Base-by-base conservation (phyloP, 2,329 filamentous ascomycete genomes). In the Phialemonium atrogriseum region DNA sequence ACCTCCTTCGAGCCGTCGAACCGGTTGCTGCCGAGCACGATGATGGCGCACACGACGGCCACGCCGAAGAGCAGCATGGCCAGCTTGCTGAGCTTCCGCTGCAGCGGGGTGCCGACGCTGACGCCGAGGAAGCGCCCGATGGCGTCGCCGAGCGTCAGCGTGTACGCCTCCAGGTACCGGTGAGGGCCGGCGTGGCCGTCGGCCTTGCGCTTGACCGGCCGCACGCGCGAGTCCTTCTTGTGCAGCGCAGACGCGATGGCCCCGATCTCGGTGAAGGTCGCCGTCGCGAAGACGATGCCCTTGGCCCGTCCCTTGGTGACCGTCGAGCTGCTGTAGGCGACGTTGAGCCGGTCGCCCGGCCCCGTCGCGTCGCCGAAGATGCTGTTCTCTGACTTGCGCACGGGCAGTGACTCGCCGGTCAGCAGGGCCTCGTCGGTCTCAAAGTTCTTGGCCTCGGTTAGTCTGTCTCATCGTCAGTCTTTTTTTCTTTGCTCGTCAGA, bases 71-170 rank as follows among this genome's bases (percentile, higher is more conserved):
- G 65, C 5, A 77, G 54, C 21, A 80, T 66, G 15, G 79, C 79
- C 36, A 84, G 70, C 50, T 80, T 77, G 52, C 73, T 78, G 35
- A 83, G 57, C 45, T 77, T 78, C 40, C 74, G 70, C 50, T 81
- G 77, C 32, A 84, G 59, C 2, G 79, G 79, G 10, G 79, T 83
- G 27, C 79, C 78, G 25, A 72, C 51, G n/a, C 59, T 49, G 17
- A 57, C 66, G 30, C 70, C 66, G 12, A 30, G 28, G 9, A 30
- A 30, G 11, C 28, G 28, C 6, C 28, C 28, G 20, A 30, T 18
- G 18, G 24, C 22, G 13, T 30, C 28, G 20, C 28, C 28, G 13
- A 30, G 4, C 5, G 73, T 79, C 54, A 66, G 42, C 7, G 55
- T 55, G 24, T 54, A 62, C 20, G 62, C 62, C 40, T 64, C 52